These are phyloP conservation scores for Mycena latifolia DNA, from an alignment of 768 basidiomycete genomes.

Conservation along the genomic window DNA sequence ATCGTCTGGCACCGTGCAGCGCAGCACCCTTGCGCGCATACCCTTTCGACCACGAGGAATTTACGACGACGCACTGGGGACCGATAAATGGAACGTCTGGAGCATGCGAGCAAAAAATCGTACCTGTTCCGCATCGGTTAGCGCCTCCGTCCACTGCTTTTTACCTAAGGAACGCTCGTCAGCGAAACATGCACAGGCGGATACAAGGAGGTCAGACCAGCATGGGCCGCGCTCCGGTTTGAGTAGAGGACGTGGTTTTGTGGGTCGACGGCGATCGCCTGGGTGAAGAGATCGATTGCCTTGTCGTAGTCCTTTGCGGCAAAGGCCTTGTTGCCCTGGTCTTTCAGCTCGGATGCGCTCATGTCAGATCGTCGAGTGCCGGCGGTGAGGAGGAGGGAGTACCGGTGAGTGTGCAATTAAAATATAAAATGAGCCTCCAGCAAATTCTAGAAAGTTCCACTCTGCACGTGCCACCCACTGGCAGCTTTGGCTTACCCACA, in stretches of 20 bases:
- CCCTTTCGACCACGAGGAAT: constrained; percentile 90
- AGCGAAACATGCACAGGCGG: neutral
- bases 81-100: constrained; percentile 19
- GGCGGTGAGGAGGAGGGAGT: no score
- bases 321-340: constrained; percentile 96
- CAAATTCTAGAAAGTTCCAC: neutral
- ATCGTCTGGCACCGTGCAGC: constrained; percentile 83
- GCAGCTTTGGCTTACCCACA: neutral
- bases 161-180: constrained; percentile 60
- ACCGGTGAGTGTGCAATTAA: neutral
- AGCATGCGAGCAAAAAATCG: constrained; percentile 36
- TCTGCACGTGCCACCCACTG: constrained; percentile 3
- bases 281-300: constrained; percentile 85
- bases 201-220: constrained; percentile 34
- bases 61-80: constrained; percentile 80
- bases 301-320: constrained; percentile 92
- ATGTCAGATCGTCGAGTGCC: neutral
- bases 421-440: neutral
- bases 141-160: constrained; percentile 79
- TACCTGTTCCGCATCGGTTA: constrained; percentile 93
- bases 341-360: constrained; percentile 78
- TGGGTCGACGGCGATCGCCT: constrained; percentile 87
- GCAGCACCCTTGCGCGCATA: constrained; percentile 95
- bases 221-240: constrained; percentile 91
- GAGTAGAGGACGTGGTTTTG: constrained; percentile 92